These are phyloP conservation scores for Populus hybrid DNA, from an alignment of 441 rosid genomes.

Conservation along the genomic window DNA sequence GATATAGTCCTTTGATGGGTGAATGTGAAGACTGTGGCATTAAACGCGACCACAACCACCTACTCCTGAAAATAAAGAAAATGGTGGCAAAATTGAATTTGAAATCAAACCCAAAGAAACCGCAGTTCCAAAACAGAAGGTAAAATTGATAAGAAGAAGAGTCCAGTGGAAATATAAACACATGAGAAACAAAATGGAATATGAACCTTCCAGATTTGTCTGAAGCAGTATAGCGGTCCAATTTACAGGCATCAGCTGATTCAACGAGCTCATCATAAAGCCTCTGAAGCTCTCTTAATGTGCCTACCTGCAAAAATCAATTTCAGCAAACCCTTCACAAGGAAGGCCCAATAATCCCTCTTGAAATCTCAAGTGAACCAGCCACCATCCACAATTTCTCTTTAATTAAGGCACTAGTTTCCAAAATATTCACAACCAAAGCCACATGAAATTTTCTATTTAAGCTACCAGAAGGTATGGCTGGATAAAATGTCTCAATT, in stretches of 20 bases:
- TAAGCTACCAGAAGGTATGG: background rate
- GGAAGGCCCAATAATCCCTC: constrained; percentile 2
- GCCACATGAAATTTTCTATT: background rate
- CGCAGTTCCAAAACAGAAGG: background rate
- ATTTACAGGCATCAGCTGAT: constrained; percentile 71
- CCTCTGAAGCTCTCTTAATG: constrained; percentile 87
- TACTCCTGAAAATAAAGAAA: constrained; percentile 56
- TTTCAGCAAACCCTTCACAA: constrained; percentile 23
- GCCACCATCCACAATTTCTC: background rate
- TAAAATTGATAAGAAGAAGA: background rate
- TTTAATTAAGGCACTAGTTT: background rate
- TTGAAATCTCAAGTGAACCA: background rate
- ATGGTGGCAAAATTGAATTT: constrained; percentile 8
- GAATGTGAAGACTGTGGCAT: constrained; percentile 68
- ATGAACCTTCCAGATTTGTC: constrained; percentile 71
- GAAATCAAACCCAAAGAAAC: background rate
- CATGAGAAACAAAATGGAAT: constrained; percentile 14
- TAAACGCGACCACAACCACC: constrained; percentile 94
- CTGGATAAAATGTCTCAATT: background rate
- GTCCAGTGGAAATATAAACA: background rate
- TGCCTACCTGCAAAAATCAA: constrained; percentile 53
- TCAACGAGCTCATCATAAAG: constrained; percentile 79
- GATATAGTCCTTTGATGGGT: constrained; percentile 88
- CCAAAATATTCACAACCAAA: background rate
- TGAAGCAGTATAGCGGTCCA: constrained; percentile 83